phyloP scores from a whole-genome alignment of 805 yeast genomes.

The Kregervanrija pseudodelftensis region DNA sequence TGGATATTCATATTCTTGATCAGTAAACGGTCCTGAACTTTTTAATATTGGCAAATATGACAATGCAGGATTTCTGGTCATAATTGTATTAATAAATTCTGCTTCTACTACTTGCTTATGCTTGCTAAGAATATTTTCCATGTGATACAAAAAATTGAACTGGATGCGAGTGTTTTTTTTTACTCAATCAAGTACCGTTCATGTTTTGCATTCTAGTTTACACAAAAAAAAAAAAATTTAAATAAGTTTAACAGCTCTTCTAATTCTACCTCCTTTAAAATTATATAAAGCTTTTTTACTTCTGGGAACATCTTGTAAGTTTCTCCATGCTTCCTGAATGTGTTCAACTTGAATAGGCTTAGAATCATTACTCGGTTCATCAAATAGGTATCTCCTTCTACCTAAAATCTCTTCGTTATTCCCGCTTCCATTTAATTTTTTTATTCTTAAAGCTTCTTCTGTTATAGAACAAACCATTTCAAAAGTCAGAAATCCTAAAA shows the following conservation, averaged over 20 bases:
- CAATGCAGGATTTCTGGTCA: not conserved
- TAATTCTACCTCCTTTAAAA: constrained; percentile 63
- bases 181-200: too few species aligned
- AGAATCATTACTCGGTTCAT: constrained; percentile 80
- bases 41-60: constrained; percentile 6
- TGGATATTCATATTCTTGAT: constrained; percentile 22
- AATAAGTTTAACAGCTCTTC: constrained; percentile 45
- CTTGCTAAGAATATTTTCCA: too few species aligned
- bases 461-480: constrained; percentile 94
- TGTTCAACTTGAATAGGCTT: constrained; percentile 74
- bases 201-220: not conserved
- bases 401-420: constrained; percentile 19
- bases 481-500: constrained; percentile 88
- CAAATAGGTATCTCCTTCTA: constrained; percentile 56
- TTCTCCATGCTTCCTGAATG: constrained; percentile 84
- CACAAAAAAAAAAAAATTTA: constrained; percentile 1
- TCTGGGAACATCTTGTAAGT: constrained; percentile 52
- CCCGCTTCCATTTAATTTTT: constrained; percentile 38
- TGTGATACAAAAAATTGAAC: too few species aligned
- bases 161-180: too few species aligned
- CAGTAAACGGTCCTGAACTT: constrained; percentile 25
- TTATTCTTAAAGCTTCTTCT: constrained; percentile 81
- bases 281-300: constrained; percentile 59
- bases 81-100: too few species aligned
- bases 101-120: too few species aligned